phyloP scores from a whole-genome alignment of 2,329 filamentous ascomycete genomes.

The Cercospora sp. region DNA sequence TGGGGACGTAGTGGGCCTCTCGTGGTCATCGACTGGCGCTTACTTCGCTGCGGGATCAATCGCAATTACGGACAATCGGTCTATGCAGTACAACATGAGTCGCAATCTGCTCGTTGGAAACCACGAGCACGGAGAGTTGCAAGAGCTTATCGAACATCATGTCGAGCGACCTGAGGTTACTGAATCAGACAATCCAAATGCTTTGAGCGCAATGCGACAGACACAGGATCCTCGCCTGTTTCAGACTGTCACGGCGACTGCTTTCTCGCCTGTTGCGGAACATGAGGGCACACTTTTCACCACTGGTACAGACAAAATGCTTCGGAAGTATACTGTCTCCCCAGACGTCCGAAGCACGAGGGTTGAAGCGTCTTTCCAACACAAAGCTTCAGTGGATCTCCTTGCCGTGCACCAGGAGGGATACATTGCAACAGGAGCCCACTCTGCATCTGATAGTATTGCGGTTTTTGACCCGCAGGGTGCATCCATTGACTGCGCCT shows the following conservation, averaged over 20 bases:
- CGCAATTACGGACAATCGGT: conserved; percentile 55
- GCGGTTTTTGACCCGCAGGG: conserved; percentile 23
- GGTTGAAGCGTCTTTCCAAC: conserved; percentile 38
- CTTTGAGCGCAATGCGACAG: conserved; percentile 47
- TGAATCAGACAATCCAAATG: conserved; percentile 42
- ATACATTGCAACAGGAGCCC: conserved; percentile 27
- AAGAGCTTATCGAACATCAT: conserved; percentile 57
- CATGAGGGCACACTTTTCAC: conserved; percentile 33
- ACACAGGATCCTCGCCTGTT: conserved; percentile 56
- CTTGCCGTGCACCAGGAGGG: conserved; percentile 42
- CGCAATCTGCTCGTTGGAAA: conserved; percentile 60
- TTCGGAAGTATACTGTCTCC: conserved; percentile 41
- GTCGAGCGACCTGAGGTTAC: conserved; percentile 44
- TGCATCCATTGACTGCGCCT: neutral
- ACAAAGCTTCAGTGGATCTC: conserved; percentile 53
- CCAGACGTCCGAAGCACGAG: conserved; percentile 6
- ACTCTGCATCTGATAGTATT: conserved; percentile 23
- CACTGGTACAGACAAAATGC: conserved; percentile 56
- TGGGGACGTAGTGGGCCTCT: conserved; percentile 56
- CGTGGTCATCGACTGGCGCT: conserved; percentile 57
- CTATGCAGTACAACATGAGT: conserved; percentile 61
- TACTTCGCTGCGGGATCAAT: conserved; percentile 59
- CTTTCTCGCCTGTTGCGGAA: conserved; percentile 48
- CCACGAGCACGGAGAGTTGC: conserved; percentile 43
- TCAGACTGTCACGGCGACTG: conserved; percentile 56